phyloP scores from a whole-genome alignment of 2,329 filamentous ascomycete genomes.

The Diplodia mutila region DNA sequence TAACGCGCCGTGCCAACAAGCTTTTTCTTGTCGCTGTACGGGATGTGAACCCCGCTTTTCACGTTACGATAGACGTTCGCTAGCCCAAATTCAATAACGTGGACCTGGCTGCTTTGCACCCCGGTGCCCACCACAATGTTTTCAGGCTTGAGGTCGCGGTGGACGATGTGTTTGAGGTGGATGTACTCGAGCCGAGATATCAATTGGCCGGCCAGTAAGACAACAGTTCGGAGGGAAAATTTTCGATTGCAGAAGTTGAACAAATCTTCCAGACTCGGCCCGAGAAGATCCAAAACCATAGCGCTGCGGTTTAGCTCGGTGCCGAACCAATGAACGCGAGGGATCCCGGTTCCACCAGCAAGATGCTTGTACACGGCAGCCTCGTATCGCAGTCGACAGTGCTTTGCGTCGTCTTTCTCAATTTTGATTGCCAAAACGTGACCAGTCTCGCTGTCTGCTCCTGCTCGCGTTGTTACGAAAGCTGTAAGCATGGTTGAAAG shows the following conservation, averaged over 20 bases:
- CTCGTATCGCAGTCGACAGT: constrained; percentile 98
- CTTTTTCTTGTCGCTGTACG: constrained; percentile 99
- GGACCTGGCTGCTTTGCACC: constrained; percentile 99
- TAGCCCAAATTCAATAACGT: constrained; percentile 97
- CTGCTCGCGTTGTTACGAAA: too few relatives aligned
- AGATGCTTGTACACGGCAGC: constrained; percentile 89
- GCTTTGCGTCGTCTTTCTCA: constrained; percentile 98
- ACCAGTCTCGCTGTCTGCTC: constrained; percentile 99
- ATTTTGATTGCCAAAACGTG: constrained; percentile 99
- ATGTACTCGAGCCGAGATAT: constrained; percentile 99
- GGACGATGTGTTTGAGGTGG: constrained; percentile 98
- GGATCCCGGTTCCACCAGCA: constrained; percentile 94
- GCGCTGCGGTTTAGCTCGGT: constrained; percentile 99
- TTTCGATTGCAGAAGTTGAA: constrained; percentile 99
- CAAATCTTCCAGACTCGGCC: constrained; percentile 92
- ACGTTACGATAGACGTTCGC: constrained; percentile 99
- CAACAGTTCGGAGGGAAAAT: constrained; percentile 97
- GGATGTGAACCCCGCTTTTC: constrained; percentile 99
- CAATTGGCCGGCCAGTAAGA: constrained; percentile 94
- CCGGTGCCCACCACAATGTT: constrained; percentile 99
- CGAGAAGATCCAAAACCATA: constrained; percentile 97
- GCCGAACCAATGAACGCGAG: constrained; percentile 98
- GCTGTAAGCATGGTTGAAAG: too few relatives aligned
- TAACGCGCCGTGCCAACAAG: too few relatives aligned
- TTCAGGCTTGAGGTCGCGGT: too few relatives aligned